Evolutionary conservation across 1,284 basidiomycete species (phyloP).

Genomic region (Austroboletus novae-zelandiae): DNA sequence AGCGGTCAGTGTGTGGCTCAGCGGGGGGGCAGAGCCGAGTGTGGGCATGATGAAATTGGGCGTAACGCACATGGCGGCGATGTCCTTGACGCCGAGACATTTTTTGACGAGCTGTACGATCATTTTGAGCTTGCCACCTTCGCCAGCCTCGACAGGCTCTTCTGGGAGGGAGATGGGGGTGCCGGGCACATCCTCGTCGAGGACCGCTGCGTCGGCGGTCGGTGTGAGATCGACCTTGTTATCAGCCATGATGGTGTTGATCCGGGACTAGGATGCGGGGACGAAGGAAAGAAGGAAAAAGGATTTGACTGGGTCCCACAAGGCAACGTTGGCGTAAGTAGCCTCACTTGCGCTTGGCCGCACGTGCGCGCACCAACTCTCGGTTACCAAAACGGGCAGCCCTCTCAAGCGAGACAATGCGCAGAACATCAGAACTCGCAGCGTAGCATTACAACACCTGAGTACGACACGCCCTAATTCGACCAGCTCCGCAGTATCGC

Average conservation of each 20-base stretch:
- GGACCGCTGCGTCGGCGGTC: background rate
- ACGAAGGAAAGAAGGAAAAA: background rate
- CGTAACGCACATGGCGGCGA: constrained; percentile 75
- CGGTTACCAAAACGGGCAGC: no score
- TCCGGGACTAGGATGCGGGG: background rate
- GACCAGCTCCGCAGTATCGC: no score
- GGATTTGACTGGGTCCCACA: background rate
- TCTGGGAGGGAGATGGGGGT: constrained; percentile 74
- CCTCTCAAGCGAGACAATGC: no score
- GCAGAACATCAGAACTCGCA: no score
- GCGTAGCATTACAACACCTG: no score
- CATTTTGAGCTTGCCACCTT: constrained; percentile 90
- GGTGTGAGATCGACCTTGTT: constrained; percentile 9
- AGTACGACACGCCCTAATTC: no score
- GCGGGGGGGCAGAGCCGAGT: background rate
- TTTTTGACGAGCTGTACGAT: constrained; percentile 85
- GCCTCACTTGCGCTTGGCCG: no score
- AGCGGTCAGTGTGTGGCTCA: background rate
- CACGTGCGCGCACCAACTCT: no score
- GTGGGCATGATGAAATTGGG: background rate
- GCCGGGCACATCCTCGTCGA: constrained; percentile 57
- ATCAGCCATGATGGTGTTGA: constrained; percentile 11
- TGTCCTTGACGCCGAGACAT: constrained; percentile 86
- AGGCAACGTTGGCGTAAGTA: no score
- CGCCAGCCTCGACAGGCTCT: constrained; percentile 61